A percentile compares a stretch with the other conserved stretches of the same genome.
These are phyloP conservation scores for Noccaea bulbosa DNA, from an alignment of 345 rosid genomes.

Conservation along the genomic window DNA sequence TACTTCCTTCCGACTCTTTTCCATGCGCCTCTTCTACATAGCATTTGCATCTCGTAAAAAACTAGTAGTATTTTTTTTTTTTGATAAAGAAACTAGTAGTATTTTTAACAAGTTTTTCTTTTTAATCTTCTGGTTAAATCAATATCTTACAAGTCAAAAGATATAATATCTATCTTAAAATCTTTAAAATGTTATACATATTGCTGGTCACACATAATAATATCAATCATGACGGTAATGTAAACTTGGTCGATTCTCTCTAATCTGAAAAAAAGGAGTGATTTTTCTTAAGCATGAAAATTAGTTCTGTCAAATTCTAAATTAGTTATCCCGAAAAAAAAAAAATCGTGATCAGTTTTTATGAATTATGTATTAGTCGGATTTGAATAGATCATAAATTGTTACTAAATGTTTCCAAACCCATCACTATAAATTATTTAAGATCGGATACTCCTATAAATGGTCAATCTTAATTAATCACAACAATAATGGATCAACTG, in stretches of 20 bases:
- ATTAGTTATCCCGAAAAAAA: background rate
- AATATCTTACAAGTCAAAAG: background rate
- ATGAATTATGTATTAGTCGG: background rate
- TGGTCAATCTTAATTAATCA: slow-evolving; percentile 13
- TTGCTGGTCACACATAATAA: background rate
- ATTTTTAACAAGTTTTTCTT: too few species aligned
- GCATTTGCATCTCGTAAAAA: background rate
- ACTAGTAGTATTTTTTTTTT: too few species aligned
- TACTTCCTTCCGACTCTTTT: slow-evolving; percentile 14
- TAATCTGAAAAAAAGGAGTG: background rate
- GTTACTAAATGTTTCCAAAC: background rate
- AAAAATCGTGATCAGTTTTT: too few species aligned
- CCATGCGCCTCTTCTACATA: slow-evolving; percentile 18
- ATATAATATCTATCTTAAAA: background rate
- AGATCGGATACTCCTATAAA: background rate
- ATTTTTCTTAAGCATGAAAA: background rate
- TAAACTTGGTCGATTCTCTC: background rate
- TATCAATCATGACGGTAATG: background rate
- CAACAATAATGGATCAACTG: background rate
- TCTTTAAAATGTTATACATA: background rate
- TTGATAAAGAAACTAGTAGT: too few species aligned
- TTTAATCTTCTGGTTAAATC: too few species aligned
- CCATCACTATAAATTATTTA: background rate
- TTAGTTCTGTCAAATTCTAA: background rate
- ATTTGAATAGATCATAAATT: background rate